Base-by-base conservation (phyloP, 2,329 filamentous ascomycete genomes). In the Hypoxylon sp. region DNA sequence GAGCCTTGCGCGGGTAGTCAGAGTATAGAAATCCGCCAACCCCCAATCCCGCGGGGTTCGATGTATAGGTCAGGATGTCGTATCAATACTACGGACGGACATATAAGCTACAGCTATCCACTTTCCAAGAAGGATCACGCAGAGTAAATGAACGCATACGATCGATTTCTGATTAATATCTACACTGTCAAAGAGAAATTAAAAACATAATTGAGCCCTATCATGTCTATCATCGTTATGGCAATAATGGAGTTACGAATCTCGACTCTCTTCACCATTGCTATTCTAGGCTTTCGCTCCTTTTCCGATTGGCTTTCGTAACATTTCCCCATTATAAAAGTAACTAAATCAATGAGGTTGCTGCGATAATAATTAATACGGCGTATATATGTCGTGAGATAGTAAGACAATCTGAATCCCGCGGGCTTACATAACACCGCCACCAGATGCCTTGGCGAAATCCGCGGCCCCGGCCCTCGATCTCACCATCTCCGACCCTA, bases 381-480 rank as follows among this genome's bases (percentile, higher is more conserved):
- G 46, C 11, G 46, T 24, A n/a, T 47, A n/a, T 47, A 27, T 15
- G n/a, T 46, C 17, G 13, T 17, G 24, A 27, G 17, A 35, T 42
- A 44, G 35, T 15, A 37, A 27, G 46, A 27, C 8, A n/a, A 13
- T n/a, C 2, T 39, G 29, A 66, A 66, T 48, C 57, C 67, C 67
- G 63, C 58, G 67, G 59, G 44, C 32, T 66, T 60, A 19, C 31
- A 13, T 35, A 59, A 59, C 15, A 37, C 50, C 5, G 31, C 8
- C 5, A 21, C 13, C 3, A 19, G 10, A 39, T 50, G 11, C 39
- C 6, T 50, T n/a, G 3, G 19, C 21, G 37, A 61, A 61, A 55
- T 17, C 62, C 62, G 62, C 62, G 62, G 62, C 24, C 10, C 32
- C 15, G 44, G 39, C 35, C 46, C 13, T 29, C 44, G 46, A 53